phyloP scores from a whole-genome alignment of 768 basidiomycete genomes.

The Mycena vulgaris region DNA sequence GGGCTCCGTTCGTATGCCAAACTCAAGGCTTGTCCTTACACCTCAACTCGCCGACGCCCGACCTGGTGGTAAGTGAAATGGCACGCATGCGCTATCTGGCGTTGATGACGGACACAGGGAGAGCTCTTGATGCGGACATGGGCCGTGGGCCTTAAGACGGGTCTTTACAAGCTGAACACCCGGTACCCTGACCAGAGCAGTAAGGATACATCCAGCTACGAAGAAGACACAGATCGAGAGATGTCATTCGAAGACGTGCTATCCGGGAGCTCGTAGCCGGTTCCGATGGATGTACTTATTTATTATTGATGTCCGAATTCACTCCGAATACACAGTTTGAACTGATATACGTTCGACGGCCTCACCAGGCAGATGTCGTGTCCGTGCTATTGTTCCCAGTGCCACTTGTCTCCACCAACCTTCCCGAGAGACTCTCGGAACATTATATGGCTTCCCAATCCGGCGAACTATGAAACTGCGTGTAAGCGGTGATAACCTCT shows the following conservation, averaged over 20 bases:
- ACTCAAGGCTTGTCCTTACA: neutral
- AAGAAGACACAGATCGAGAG: neutral
- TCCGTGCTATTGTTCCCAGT: too few relatives aligned
- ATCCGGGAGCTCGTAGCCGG: neutral
- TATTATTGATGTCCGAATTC: too few relatives aligned
- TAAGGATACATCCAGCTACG: neutral
- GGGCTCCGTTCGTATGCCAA: constrained; percentile 2
- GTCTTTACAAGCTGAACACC: neutral
- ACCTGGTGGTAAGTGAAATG: neutral
- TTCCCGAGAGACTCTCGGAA: too few relatives aligned
- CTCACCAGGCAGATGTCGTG: too few relatives aligned
- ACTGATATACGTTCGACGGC: too few relatives aligned
- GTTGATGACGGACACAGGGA: neutral
- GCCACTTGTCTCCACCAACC: too few relatives aligned
- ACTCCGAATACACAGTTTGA: neutral
- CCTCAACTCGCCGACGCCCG: neutral
- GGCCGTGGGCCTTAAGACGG: neutral
- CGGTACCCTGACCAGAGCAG: neutral
- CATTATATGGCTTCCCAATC: too few relatives aligned
- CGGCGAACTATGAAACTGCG: too few relatives aligned
- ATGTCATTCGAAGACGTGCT: neutral
- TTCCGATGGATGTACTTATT: neutral
- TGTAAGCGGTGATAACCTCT: too few relatives aligned
- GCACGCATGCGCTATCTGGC: too few relatives aligned
- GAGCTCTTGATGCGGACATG: neutral